phyloP scores from a whole-genome alignment of 1,139 yeast species.

The Taiozyma sp. region DNA sequence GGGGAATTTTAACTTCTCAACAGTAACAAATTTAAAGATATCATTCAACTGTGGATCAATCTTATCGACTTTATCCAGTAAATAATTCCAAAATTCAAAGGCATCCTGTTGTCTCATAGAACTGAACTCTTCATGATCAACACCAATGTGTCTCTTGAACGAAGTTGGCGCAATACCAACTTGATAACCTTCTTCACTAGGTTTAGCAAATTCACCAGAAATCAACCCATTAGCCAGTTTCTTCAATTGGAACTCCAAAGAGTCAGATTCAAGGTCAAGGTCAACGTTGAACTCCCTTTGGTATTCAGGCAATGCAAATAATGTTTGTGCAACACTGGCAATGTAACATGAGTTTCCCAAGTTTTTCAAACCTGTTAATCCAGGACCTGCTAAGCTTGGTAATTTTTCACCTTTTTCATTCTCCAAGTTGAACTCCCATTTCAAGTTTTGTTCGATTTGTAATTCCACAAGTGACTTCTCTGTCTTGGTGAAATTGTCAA shows the following conservation, averaged over 20 bases:
- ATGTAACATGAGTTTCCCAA: slow-evolving; percentile 92
- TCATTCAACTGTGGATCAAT: slow-evolving; percentile 33
- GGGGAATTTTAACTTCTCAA: slow-evolving; percentile 61
- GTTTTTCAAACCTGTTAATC: slow-evolving; percentile 78
- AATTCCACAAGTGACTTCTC: slow-evolving; percentile 86
- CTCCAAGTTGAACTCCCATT: slow-evolving; percentile 88
- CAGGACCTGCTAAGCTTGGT: slow-evolving; percentile 61
- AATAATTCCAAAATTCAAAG: slow-evolving; percentile 74
- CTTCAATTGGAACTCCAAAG: slow-evolving; percentile 65
- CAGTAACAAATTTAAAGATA: slow-evolving; percentile 58
- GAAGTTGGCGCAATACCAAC: slow-evolving; percentile 73
- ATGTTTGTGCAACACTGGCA: slow-evolving; percentile 73
- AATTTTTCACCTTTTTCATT: slow-evolving; percentile 66
- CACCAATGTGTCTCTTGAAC: slow-evolving; percentile 74
- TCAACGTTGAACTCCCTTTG: slow-evolving; percentile 22
- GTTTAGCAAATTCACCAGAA: slow-evolving; percentile 69
- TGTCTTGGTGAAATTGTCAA: slow-evolving; percentile 52
- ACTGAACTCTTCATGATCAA: slow-evolving; percentile 74
- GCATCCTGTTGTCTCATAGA: slow-evolving; percentile 95
- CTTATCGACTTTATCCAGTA: slow-evolving; percentile 57
- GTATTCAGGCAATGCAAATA: slow-evolving; percentile 38
- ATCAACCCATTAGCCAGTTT: slow-evolving; percentile 77
- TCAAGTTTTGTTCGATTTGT: slow-evolving; percentile 87
- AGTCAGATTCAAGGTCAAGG: slow-evolving; percentile 33
- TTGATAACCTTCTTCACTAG: slow-evolving; percentile 57